Base-by-base conservation (phyloP, 2,329 filamentous ascomycete species). In the Corynespora cassiicola region DNA sequence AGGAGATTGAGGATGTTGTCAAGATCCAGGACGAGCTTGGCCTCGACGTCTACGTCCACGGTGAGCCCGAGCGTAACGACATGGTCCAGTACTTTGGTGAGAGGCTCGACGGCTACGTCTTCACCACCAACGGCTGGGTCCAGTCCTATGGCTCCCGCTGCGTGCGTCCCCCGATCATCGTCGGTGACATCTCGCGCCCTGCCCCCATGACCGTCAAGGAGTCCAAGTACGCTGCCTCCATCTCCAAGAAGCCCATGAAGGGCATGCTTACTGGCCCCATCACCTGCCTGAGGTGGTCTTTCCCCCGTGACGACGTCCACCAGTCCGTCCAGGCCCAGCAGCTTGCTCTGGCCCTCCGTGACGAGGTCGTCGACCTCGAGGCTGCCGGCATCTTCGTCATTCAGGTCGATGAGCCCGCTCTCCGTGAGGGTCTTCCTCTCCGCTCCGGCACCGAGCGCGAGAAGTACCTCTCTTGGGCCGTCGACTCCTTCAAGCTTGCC, bases 41-140 rank as follows among this genome's bases (percentile, higher is more conserved):
- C 73, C 86, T 99, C 38, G 94, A 99, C 63, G 94, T 99, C 72
- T 89, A 88, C 70, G 94, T 99, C 54, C 94, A 99, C 80, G 94
- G 94, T 71, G 94, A 99, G 83, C 94, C 94, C 45, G 94, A 99
- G 85, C 90, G 94, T 74, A 99, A 99, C 79, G 94, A 99, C 85
- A 99, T 99, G 94, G 94, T 99, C 36, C 94, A 99, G 78, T 99
- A 96, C 86, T 99, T 99, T 64, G 94, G 94, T 75, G 94, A 99
- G 84, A 88, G 90, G 67, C 82, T 99, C 51, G 84, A 95, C 65
- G 94, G 94, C 67, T 99, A 97, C 74, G 87, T 90, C 71, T 99
- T 99, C 84, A 99, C 94, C 72, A 97, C 92, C 72, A 88, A 96
- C 78, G 94, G 89, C 61, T 99, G 94, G 94, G 94, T 99, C 41